Base-by-base conservation (phyloP, 768 basidiomycete genomes). In the Rhizopogon vulgaris region DNA sequence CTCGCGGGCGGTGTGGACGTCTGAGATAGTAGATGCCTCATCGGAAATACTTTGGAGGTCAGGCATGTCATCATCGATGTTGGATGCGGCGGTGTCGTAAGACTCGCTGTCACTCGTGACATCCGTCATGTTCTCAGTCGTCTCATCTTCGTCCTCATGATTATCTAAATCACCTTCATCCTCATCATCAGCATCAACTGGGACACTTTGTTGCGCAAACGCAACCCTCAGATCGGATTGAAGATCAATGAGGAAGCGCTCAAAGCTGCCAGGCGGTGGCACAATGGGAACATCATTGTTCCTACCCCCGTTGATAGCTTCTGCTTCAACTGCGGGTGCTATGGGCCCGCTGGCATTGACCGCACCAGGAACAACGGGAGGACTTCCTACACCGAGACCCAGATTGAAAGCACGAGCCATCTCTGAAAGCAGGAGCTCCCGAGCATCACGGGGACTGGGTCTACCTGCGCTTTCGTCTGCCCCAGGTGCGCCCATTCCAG, bases 341-440 rank as follows among this genome's bases (percentile, higher is more conserved):
- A 52, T 4, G 12, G 45, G 56, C n/a, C 59, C 63, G 9, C 47
- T 15, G 39, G 48, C 18, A 34, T 56, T 53, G 17, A 57, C 37
- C 18, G 56, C 17, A 39, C 58, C 34, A n/a, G 64, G 12, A 12
- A 60, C 60, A 14, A 18, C 43, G 30, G 52, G 49, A 10, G 41
- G 41, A 34, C 60, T 63, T 43, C 66, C 69, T 51, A 81, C 62
- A 4, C 81, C 80, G 22, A 90, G 73, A 11, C 87, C 87, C 41
- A 85, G 71, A 58, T 87, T 86, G 60, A 90, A 85, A 8, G 86
- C 88, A 27, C 87, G 73, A 24, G 86, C 85, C 85, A 90, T 89
- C 65, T 90, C 87, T 1, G 84, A 80, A 43, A 90, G 73, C 78
- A 90, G 85, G 41, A 81, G 68, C 58, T 88, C 83, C 39, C 87